Evolutionary conservation across 352 stramenopile genomes (phyloP).

Genomic region (Blastocystis sp.): DNA sequence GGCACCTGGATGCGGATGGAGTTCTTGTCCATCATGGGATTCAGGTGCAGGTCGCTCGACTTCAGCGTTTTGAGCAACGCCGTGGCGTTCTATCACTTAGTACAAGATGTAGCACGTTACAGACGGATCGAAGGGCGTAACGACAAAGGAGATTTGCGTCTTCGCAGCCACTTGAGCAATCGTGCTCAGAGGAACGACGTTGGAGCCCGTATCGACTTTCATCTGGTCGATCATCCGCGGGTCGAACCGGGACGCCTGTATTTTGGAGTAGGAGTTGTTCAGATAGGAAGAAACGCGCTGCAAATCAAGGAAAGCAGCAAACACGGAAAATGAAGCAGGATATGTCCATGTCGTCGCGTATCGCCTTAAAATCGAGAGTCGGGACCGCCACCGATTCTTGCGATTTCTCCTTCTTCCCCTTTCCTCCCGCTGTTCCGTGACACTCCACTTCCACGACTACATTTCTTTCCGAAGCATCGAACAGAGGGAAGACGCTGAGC

Average conservation of each 20-base stretch:
- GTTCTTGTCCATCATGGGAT: conserved; percentile 66
- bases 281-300: conserved; percentile 41
- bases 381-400: background rate
- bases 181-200: background rate
- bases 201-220: conserved; percentile 29
- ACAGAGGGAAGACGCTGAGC: background rate
- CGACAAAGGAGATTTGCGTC: conserved; percentile 45
- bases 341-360: conserved; percentile 65
- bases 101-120: background rate
- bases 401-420: conserved; percentile 35
- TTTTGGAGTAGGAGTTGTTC: conserved; percentile 50
- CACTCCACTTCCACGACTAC: background rate
- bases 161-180: conserved; percentile 59
- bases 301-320: conserved; percentile 22
- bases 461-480: conserved; percentile 65
- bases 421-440: background rate
- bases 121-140: conserved; percentile 64
- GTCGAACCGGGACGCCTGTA: conserved; percentile 61
- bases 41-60: conserved; percentile 56
- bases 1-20: conserved; percentile 46
- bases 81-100: conserved; percentile 31
- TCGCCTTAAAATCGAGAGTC: conserved; percentile 11
- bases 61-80: conserved; percentile 55
- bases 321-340: no score
- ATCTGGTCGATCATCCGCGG: conserved; percentile 61